Base-by-base conservation (phyloP, 2,329 filamentous ascomycete genomes). In the Stagonosporopsis cucurbitacearum region DNA sequence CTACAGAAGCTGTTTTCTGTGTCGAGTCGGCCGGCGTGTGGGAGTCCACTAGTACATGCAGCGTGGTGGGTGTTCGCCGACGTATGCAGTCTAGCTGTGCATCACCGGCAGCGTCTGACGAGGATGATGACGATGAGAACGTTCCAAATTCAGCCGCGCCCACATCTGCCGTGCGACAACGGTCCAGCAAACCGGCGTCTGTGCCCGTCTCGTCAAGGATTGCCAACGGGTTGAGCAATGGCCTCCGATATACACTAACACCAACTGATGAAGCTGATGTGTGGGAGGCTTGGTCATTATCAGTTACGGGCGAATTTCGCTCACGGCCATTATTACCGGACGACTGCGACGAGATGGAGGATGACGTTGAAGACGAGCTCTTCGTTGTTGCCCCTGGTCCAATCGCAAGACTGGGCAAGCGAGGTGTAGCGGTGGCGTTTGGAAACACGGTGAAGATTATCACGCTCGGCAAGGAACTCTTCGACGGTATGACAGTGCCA, bases 381-480 rank as follows among this genome's bases (percentile, higher is more conserved):
- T 84, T 91, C 42, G 85, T 91, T 20, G 84, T 84, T 2, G 81
- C 81, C 41, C 77, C 89, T 1, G 90, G 90, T 0, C 89, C 89
- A 0, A 84, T 89, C 53, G 79, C 81, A 2, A 79, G 79, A 48
- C 76, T 91, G 1, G 89, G 89, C 12, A 81, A 83, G 43, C 80
- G 82, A 41, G 88, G 87, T 46, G 81, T 91, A 3, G 90, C 86
- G 0, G 82, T 93, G 26, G 88, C 84, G 0, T 86, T 92, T 56
- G 90, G 89, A 12, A 90, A 92, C 62, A 80, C 85, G 1, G 81
- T 92, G 66, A 92, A 92, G 74, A 77, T 92, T 46, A 82, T 92
- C 52, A 85, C 84, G 2, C 78, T 88, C 6, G 88, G 88, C 6
- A 82, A 85, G 59, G 88, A 89, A 67, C 79, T 84, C 28, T 89